phyloP scores from a whole-genome alignment of 2,329 filamentous ascomycete species.

The Apiospora rasikravindrae region DNA sequence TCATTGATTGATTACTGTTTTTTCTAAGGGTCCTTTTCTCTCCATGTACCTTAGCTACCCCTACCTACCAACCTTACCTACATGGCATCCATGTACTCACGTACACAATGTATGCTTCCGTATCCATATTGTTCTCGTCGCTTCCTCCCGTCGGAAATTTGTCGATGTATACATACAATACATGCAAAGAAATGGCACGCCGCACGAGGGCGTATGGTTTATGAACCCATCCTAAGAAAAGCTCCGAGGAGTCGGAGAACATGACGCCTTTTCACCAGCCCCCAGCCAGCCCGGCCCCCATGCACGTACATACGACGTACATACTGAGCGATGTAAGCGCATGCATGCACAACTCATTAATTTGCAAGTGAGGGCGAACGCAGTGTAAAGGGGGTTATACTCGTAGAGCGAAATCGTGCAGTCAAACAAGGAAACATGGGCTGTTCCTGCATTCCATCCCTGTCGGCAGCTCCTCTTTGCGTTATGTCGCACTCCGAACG shows the following conservation, averaged over 20 bases:
- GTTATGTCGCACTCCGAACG: not conserved
- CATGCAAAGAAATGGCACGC: not conserved
- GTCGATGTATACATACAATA: not conserved
- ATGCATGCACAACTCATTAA: not conserved
- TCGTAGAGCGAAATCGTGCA: not conserved
- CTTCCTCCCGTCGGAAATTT: conserved; percentile 7
- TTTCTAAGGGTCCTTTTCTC: not conserved
- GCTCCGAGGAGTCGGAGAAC: not conserved
- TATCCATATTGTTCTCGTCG: not conserved
- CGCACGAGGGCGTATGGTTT: not conserved
- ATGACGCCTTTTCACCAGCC: not conserved
- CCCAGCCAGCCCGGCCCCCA: not conserved
- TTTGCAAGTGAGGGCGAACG: conserved; percentile 1
- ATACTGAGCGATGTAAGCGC: not conserved
- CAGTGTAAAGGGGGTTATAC: conserved; percentile 10
- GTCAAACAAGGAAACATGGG: not conserved
- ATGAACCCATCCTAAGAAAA: not conserved
- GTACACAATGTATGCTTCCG: not conserved
- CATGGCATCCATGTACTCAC: not conserved
- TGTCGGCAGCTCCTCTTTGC: not conserved
- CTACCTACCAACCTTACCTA: not conserved
- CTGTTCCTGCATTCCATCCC: conserved; percentile 5
- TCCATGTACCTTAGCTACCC: not conserved
- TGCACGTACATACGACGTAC: not conserved
- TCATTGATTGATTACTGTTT: not conserved